Percentiles rank a stretch among this genome's conserved stretches.
phyloP scores from a whole-genome alignment of 2,329 filamentous ascomycete genomes.

The Emmonsiellopsis sp. region DNA sequence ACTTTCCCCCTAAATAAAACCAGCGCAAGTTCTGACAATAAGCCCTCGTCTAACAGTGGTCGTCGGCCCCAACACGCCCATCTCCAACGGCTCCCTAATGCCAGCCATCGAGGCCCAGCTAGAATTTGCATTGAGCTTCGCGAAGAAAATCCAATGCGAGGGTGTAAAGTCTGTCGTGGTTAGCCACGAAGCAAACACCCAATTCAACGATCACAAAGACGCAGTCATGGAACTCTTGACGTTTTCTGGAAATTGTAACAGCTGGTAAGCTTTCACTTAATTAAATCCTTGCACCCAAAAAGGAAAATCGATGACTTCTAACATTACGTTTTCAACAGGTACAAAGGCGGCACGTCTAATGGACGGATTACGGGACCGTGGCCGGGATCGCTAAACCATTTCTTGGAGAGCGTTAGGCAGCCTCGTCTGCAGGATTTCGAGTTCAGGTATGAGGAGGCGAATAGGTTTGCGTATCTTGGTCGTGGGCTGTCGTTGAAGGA shows the following conservation, averaged over 20 bases:
- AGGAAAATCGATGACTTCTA: neutral
- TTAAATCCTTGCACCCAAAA: neutral
- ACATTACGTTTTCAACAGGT: neutral
- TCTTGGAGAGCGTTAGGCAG: constrained; percentile 8
- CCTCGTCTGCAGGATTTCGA: constrained; percentile 13
- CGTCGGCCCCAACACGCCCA: constrained; percentile 4
- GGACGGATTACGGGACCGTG: constrained; percentile 11
- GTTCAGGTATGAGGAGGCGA: constrained; percentile 11
- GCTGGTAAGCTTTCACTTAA: constrained; percentile 9
- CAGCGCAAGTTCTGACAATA: neutral
- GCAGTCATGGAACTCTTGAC: neutral
- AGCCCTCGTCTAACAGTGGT: neutral
- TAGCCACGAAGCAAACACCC: neutral
- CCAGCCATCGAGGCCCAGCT: constrained; percentile 2
- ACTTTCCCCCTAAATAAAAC: neutral
- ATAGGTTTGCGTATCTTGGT: constrained; percentile 13
- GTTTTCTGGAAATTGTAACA: constrained; percentile 5
- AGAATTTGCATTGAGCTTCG: neutral
- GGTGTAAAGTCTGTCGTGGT: neutral
- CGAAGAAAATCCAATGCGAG: neutral
- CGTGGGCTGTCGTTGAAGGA: constrained; percentile 10
- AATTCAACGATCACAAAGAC: constrained; percentile 1
- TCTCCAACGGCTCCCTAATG: constrained; percentile 5
- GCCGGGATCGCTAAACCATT: constrained; percentile 15
- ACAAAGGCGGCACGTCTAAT: neutral